phyloP scores from a whole-genome alignment of 2,329 filamentous ascomycete species.

The Colletotrichum sp. region DNA sequence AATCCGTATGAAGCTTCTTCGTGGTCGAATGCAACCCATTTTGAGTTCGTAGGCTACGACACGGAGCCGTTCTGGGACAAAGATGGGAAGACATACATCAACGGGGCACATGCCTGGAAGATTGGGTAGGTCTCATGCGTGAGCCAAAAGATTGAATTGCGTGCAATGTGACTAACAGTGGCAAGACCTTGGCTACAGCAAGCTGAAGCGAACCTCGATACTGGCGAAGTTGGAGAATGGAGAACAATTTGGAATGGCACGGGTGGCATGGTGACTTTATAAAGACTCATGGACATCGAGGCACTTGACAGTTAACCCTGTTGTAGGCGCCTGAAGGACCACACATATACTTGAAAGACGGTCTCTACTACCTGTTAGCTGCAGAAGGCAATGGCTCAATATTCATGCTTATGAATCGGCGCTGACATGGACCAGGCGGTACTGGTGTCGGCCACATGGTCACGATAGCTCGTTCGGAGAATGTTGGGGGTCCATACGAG shows the following conservation, averaged over 20 bases:
- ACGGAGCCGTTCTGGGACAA: conserved; percentile 62
- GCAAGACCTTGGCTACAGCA: conserved; percentile 51
- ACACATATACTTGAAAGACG: conserved; percentile 56
- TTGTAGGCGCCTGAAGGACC: conserved; percentile 48
- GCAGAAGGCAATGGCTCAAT: conserved; percentile 44
- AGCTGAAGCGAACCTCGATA: conserved; percentile 37
- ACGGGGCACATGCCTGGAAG: conserved; percentile 31
- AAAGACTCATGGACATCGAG: background rate
- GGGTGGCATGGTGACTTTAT: background rate
- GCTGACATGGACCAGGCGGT: conserved; percentile 31
- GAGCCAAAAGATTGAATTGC: conserved; percentile 39
- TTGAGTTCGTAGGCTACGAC: conserved; percentile 22
- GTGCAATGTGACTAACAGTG: conserved; percentile 33
- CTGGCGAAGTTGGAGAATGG: background rate
- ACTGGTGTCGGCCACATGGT: conserved; percentile 55
- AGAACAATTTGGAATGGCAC: conserved; percentile 3
- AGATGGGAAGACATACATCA: conserved; percentile 57
- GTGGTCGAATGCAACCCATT: conserved; percentile 30
- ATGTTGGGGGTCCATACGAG: conserved; percentile 50
- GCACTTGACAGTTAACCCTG: background rate
- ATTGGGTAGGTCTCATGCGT: conserved; percentile 38
- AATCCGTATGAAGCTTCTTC: conserved; percentile 24
- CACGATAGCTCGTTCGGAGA: conserved; percentile 49
- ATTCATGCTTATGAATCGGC: background rate
- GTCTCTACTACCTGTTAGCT: conserved; percentile 58